These are phyloP conservation scores for Pelargonium fulgidum DNA, from an alignment of 441 rosid species.

Conservation along the genomic window DNA sequence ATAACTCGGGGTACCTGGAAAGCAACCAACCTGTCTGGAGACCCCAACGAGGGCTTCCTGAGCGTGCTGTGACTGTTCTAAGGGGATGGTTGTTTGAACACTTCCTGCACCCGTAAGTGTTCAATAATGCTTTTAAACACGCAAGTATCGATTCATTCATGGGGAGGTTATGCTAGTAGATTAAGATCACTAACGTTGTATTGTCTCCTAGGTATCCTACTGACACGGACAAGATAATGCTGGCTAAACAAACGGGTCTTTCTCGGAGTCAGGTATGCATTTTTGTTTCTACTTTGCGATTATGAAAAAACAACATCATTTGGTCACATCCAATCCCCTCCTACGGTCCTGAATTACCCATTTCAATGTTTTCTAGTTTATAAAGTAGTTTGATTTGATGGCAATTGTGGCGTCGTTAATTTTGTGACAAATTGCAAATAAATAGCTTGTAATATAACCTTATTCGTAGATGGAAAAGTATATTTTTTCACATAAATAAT, in stretches of 20 bases:
- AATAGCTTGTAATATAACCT: too few species aligned
- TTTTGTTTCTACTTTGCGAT: neutral
- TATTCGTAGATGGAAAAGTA: too few species aligned
- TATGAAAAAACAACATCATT: too few species aligned
- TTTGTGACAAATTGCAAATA: too few species aligned
- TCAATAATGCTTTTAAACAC: too few species aligned
- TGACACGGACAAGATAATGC: constrained; percentile 77
- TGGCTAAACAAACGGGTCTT: constrained; percentile 87
- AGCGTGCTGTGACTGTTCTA: constrained; percentile 72
- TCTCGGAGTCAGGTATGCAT: constrained; percentile 72
- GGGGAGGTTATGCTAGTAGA: neutral
- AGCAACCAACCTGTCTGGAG: constrained; percentile 82
- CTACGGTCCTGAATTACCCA: too few species aligned
- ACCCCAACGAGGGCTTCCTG: constrained; percentile 85
- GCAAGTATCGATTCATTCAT: too few species aligned
- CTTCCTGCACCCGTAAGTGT: constrained; percentile 90
- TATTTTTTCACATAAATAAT: too few species aligned
- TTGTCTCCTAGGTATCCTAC: constrained; percentile 68
- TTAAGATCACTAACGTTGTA: constrained; percentile 8
- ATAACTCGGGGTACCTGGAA: constrained; percentile 41
- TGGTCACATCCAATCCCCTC: too few species aligned
- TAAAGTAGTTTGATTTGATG: too few species aligned
- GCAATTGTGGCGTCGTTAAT: too few species aligned
- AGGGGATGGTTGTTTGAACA: constrained; percentile 87
- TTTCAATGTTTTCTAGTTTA: too few species aligned